A percentile compares a stretch with the other conserved stretches of the same genome.
These are phyloP conservation scores for Darksidea phi DNA, from an alignment of 495 filamentous ascomycete genomes.

Conservation along the genomic window DNA sequence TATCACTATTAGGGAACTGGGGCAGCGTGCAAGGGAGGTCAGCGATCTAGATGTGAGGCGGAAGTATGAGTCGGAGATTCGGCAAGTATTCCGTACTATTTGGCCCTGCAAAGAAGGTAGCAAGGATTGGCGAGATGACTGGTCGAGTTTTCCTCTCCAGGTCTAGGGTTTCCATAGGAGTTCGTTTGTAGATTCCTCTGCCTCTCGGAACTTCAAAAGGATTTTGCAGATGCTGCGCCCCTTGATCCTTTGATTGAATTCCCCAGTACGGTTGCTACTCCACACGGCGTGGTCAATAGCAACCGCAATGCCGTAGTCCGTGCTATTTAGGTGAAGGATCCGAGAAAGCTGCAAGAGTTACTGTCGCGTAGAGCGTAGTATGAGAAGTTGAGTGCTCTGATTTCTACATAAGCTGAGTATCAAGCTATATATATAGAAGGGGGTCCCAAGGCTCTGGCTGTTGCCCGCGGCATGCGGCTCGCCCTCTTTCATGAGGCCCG, in stretches of 20 bases:
- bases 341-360: no score
- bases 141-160: conserved; percentile 26
- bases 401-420: no score
- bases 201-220: neutral
- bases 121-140: conserved; percentile 27
- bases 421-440: no score
- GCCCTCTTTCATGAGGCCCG: no score
- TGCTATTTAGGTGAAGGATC: no score
- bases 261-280: neutral
- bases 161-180: conserved; percentile 15
- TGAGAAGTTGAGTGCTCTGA: no score
- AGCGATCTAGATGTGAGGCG: conserved; percentile 1
- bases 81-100: conserved; percentile 13
- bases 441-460: no score
- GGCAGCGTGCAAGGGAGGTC: conserved; percentile 16
- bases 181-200: neutral
- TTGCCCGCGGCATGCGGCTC: no score
- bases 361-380: no score
- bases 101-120: conserved; percentile 25
- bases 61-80: neutral
- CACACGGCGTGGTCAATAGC: no score
- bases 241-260: neutral
- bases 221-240: no score
- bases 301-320: no score
- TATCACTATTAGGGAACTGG: conserved; percentile 25